phyloP scores from a whole-genome alignment of 768 basidiomycete genomes.

The Agaricus sinodeliciosus region DNA sequence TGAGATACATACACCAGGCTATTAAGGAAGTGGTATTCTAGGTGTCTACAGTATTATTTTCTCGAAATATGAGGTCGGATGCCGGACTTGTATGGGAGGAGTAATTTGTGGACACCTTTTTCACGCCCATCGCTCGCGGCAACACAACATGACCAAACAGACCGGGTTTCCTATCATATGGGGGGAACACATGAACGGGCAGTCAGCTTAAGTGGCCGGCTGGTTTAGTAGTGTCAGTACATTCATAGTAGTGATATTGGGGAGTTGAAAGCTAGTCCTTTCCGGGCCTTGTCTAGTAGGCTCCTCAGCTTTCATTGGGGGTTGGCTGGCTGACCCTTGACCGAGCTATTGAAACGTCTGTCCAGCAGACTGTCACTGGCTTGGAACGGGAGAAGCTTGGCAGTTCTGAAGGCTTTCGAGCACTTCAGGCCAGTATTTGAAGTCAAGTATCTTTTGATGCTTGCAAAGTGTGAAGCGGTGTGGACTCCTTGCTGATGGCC shows the following conservation, averaged over 20 bases:
- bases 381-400: slow-evolving; percentile 23
- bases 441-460: slow-evolving; percentile 20
- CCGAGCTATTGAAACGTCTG: slow-evolving; percentile 26
- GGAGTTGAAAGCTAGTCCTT: slow-evolving; percentile 1
- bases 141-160: neutral
- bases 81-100: too few species aligned
- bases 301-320: slow-evolving; percentile 14
- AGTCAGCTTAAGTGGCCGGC: neutral
- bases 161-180: neutral
- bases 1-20: too few species aligned
- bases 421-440: too few species aligned
- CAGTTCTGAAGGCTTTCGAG: too few species aligned
- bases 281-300: slow-evolving; percentile 15
- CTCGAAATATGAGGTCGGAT: too few species aligned
- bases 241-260: neutral
- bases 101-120: neutral
- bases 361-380: slow-evolving; percentile 25
- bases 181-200: neutral
- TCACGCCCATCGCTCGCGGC: neutral
- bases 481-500: slow-evolving; percentile 36
- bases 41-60: too few species aligned
- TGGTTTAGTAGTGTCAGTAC: neutral
- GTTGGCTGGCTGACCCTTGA: slow-evolving; percentile 27
- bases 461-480: slow-evolving; percentile 24
- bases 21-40: too few species aligned